Conservation (phyloP, 2,329 filamentous ascomycete genomes). For the Rhexocercosporidium sp. region DNA sequence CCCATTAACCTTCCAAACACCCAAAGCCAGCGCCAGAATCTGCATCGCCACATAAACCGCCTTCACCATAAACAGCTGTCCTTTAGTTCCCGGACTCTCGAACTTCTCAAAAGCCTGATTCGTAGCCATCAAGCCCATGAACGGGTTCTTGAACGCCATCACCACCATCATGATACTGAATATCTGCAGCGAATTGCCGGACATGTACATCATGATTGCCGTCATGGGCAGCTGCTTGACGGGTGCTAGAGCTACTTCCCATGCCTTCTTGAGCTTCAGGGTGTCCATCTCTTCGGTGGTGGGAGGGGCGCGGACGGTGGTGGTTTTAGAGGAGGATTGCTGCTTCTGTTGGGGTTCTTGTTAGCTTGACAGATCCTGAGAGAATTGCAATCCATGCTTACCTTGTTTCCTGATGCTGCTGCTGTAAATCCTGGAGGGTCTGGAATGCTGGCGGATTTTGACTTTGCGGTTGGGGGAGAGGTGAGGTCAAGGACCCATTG, state of each 20-base stretch:
- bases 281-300: conserved; percentile 89
- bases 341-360: conserved; percentile 42
- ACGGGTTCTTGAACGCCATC: conserved; percentile 97
- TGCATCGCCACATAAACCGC: conserved; percentile 88
- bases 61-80: conserved; percentile 82
- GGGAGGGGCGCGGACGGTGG: conserved; percentile 64
- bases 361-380: conserved; percentile 23
- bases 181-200: conserved; percentile 95
- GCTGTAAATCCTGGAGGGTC: conserved; percentile 85
- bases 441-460: conserved; percentile 70
- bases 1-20: conserved; percentile 94
- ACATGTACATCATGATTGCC: conserved; percentile 99
- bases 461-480: conserved; percentile 67
- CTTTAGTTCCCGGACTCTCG: conserved; percentile 79
- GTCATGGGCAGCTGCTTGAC: conserved; percentile 98
- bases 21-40: conserved; percentile 79
- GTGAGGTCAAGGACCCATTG: conserved; percentile 85
- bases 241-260: conserved; percentile 93
- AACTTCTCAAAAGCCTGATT: conserved; percentile 91
- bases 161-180: conserved; percentile 99
- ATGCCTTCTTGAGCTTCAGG: conserved; percentile 97
- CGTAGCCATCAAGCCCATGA: conserved; percentile 81
- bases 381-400: conserved; percentile 49
- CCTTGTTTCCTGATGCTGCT: conserved; percentile 60
- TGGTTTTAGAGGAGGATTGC: conserved; percentile 44